Base-by-base conservation (phyloP, 2,329 filamentous ascomycete species). In the Aspergillus quadrilineatus region DNA sequence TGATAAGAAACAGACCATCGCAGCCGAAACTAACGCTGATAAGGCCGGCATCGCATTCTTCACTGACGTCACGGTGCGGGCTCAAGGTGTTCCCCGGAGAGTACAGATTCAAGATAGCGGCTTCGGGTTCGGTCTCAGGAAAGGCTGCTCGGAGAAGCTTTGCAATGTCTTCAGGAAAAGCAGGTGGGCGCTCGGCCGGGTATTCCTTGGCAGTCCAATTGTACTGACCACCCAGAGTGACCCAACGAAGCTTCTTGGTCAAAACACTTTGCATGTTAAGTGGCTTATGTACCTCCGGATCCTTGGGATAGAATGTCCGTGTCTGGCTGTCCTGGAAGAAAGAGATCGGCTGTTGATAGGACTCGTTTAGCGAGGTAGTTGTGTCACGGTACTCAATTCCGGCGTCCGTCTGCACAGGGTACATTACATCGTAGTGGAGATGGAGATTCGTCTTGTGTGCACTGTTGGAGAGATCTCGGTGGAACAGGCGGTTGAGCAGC, bases 51-150 rank as follows among this genome's bases (percentile, higher is more conserved):
- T 90, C 83, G 48, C 87, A 89, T 63, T 89, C 82, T 75, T 97
- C 94, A 61, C 91, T 95, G 42, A 97, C 92, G 69, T 99, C 94
- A 9, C 94, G 86, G 76, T 97, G 94, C 73, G 96, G 84, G 77
- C 90, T 93, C 71, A 97, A 86, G 0, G 89, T 95, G 69, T 97
- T 93, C 17, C 90, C 90, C 0, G 94, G 90, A 0, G 86, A 89
- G 75, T 97, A 97, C 50, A 97, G 81, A 71, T 97, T 97, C 64
- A 96, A 85, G 61, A 97, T 97, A 37, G 94, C 93, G 1, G 94
- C 92, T 75, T 97, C 87, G 0, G 93, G 85, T 51, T 82, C 79
- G 12, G 92, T 94, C 9, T 85, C 80, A 0, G 91, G 89, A 63
- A 96, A 97, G 0, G 94, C 73, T 0, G 75, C 75, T 54, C 85